phyloP scores from a whole-genome alignment of 2,329 filamentous ascomycete genomes.

The Nigrospora sphaerica region DNA sequence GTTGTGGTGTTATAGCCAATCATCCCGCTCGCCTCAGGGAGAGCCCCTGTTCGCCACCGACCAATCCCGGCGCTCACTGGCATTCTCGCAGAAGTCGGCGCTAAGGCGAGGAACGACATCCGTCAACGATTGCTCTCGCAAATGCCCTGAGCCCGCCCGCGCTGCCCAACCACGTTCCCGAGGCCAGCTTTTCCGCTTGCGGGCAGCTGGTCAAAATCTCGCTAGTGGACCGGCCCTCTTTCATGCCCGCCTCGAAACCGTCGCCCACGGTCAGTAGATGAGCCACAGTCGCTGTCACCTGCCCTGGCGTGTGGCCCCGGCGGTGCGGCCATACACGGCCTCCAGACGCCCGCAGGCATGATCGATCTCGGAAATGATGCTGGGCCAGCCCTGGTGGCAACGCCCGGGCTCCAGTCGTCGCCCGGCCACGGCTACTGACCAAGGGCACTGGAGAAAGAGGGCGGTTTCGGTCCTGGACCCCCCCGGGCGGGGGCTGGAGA shows the following conservation, averaged over 20 bases:
- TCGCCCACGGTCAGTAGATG: too few relatives aligned
- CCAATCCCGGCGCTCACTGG: slow-evolving; percentile 28
- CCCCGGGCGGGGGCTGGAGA: too few relatives aligned
- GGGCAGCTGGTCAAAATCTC: too few relatives aligned
- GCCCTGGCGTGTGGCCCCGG: neutral
- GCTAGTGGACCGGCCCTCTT: too few relatives aligned
- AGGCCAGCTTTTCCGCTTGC: slow-evolving; percentile 8
- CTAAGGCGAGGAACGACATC: slow-evolving; percentile 26
- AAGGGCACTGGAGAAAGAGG: too few relatives aligned
- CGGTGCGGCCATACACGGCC: slow-evolving; percentile 3
- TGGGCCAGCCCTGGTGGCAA: slow-evolving; percentile 8
- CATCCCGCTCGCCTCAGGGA: slow-evolving; percentile 10
- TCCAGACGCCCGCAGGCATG: neutral
- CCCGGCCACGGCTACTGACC: neutral
- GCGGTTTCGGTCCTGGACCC: too few relatives aligned
- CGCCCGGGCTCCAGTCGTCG: slow-evolving; percentile 8
- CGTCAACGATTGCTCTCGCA: slow-evolving; percentile 17
- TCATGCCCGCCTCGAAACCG: neutral
- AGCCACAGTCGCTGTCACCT: neutral
- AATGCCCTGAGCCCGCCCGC: slow-evolving; percentile 12
- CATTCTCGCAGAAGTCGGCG: slow-evolving; percentile 21
- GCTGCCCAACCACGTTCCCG: slow-evolving; percentile 22
- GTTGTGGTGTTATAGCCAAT: slow-evolving; percentile 20
- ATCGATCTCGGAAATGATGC: slow-evolving; percentile 4
- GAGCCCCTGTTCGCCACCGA: slow-evolving; percentile 14